These are phyloP conservation scores for Ophiocordyceps camponoti-floridani DNA, from an alignment of 2,329 filamentous ascomycete genomes.

Conservation along the genomic window DNA sequence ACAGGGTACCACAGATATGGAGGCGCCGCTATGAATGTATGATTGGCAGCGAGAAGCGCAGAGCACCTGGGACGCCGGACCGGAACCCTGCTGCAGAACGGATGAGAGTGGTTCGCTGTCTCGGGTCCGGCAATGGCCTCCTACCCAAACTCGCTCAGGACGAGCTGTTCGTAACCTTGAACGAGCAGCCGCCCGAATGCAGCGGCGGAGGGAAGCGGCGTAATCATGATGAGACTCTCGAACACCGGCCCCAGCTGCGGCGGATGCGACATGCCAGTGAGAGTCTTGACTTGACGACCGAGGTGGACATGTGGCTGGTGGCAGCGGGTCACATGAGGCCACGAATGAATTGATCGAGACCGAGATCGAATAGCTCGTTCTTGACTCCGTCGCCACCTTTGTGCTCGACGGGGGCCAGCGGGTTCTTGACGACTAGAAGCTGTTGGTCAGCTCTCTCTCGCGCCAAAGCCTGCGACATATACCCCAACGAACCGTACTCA, in stretches of 20 bases:
- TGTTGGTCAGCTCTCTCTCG: neutral
- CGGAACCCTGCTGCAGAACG: too few species aligned
- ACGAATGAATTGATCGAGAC: constrained; percentile 61
- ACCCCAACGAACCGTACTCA: constrained; percentile 53
- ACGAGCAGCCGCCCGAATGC: too few species aligned
- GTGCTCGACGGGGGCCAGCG: constrained; percentile 49
- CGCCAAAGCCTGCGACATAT: neutral
- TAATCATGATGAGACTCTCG: neutral
- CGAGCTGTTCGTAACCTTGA: too few species aligned
- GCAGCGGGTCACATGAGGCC: constrained; percentile 32
- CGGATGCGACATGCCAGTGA: neutral
- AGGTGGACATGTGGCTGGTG: neutral
- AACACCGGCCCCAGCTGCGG: neutral
- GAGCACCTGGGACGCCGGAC: too few species aligned
- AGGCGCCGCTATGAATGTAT: neutral
- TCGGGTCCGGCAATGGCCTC: too few species aligned
- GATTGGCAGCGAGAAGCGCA: neutral
- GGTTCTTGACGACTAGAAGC: constrained; percentile 50
- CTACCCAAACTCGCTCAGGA: too few species aligned
- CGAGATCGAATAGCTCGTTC: constrained; percentile 54
- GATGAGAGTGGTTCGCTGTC: too few species aligned
- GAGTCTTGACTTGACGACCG: neutral
- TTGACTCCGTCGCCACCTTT: constrained; percentile 49
- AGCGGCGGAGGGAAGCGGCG: too few species aligned
- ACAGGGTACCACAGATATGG: neutral